Conservation (phyloP, 805 yeast genomes). For the Wickerhamiella musiphila region DNA sequence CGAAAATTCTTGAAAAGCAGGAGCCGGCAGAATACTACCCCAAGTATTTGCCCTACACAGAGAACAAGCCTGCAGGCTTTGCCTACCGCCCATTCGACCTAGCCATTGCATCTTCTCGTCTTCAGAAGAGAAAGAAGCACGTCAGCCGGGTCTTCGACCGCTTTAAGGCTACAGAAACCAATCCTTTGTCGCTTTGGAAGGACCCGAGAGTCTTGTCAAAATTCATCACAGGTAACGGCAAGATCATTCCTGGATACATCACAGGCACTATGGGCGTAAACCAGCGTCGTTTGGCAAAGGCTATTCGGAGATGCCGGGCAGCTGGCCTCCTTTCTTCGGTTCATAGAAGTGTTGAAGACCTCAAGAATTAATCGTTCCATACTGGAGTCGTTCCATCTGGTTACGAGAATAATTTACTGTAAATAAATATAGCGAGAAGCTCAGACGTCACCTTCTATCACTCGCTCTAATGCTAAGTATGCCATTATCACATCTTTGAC, state of each 20-base stretch:
- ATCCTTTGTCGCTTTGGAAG: slow-evolving; percentile 55
- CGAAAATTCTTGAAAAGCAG: too few relatives aligned
- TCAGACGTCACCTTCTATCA: neutral
- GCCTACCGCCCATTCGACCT: slow-evolving; percentile 1
- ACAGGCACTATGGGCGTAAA: slow-evolving; percentile 50
- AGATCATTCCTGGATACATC: slow-evolving; percentile 52
- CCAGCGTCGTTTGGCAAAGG: slow-evolving; percentile 56
- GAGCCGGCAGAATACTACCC: too few relatives aligned
- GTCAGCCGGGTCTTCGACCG: slow-evolving; percentile 6
- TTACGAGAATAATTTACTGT: neutral
- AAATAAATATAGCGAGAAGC: neutral
- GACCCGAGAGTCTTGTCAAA: slow-evolving; percentile 53
- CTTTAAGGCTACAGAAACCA: slow-evolving; percentile 16
- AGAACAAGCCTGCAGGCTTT: too few relatives aligned
- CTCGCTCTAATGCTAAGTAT: neutral
- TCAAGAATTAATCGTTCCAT: too few relatives aligned
- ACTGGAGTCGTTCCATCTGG: neutral
- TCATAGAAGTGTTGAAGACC: slow-evolving; percentile 23
- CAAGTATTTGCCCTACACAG: neutral
- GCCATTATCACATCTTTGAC: too few relatives aligned
- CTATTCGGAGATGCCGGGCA: slow-evolving; percentile 63
- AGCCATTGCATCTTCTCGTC: neutral
- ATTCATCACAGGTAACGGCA: slow-evolving; percentile 56
- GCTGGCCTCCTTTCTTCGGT: slow-evolving; percentile 64
- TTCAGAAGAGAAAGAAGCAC: neutral